phyloP scores from a whole-genome alignment of 768 basidiomycete genomes.

The Punctularia strigosozonata region DNA sequence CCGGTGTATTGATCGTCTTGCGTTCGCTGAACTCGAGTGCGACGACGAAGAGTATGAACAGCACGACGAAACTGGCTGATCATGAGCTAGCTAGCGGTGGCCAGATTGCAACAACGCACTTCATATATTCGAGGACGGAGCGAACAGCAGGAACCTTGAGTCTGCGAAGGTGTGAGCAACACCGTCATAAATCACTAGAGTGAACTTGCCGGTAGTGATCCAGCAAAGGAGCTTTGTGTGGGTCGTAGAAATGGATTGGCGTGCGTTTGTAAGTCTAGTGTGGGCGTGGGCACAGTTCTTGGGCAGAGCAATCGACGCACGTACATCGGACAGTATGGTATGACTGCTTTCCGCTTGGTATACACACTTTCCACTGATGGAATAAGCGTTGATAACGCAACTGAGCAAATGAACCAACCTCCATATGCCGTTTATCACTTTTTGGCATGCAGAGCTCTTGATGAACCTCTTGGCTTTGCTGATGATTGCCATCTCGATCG shows the following conservation, averaged over 20 bases:
- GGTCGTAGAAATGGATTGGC: conserved; percentile 90
- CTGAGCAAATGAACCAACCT: conserved; percentile 29
- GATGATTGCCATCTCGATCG: conserved; percentile 87
- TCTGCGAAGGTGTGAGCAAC: conserved; percentile 23
- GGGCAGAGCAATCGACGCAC: conserved; percentile 10
- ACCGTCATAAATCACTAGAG: neutral
- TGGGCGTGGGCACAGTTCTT: conserved; percentile 1
- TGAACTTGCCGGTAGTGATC: conserved; percentile 79
- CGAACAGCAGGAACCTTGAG: conserved; percentile 91
- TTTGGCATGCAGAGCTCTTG: conserved; percentile 80
- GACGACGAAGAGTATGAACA: conserved; percentile 69
- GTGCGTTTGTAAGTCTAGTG: conserved; percentile 82
- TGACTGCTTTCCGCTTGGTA: conserved; percentile 84
- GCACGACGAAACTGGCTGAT: conserved; percentile 53
- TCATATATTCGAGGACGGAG: conserved; percentile 79
- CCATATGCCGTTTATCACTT: conserved; percentile 80
- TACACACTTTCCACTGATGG: conserved; percentile 72
- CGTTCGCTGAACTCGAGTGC: conserved; percentile 66
- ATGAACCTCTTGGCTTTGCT: conserved; percentile 83
- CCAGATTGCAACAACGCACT: conserved; percentile 36
- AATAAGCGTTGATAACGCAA: conserved; percentile 4
- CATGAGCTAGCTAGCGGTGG: neutral
- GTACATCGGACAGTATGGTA: conserved; percentile 81
- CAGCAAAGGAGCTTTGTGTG: conserved; percentile 84
- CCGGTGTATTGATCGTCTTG: conserved; percentile 50